Base-by-base conservation (phyloP, 495 filamentous ascomycete genomes). In the Trichoderma orchidacearum region DNA sequence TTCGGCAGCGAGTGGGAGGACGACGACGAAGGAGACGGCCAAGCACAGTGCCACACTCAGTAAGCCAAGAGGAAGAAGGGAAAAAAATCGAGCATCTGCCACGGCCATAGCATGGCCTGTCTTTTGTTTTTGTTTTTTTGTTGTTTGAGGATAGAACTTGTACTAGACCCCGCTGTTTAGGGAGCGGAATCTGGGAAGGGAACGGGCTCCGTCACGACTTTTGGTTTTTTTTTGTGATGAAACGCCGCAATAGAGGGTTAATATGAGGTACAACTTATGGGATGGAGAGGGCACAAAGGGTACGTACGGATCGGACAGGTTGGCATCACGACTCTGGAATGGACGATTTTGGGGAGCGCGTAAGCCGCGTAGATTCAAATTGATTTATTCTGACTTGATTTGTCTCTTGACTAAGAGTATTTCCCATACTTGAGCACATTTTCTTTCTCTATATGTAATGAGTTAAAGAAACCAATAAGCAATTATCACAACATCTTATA, bases 1-100 rank as follows among this genome's bases (percentile, higher is more conserved):
- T 86, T 79, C 17, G 84, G 79, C 11, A 82, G 78, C 30, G 86
- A 82, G 11, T 91, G 86, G 83, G 84, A 85, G 58, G 87, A 96
- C 60, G 89, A 91, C 1, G 87, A 74, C 3, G 74, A 73, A 17
- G 68, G 64, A 1, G 75, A 69, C 11, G 77, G 71, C 36, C 66
- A 68, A 38, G 70, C 84, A 32, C 92, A 97, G 72, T 97, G 92
- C 68, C 79, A 89, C 54, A 80, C 89, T 64, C 90, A 96, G 76
- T 97, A 85, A 80, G n/a, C n/a, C n/a, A n/a, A n/a, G n/a, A n/a
- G n/a, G n/a, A n/a, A 18, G 18, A 31, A 28, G 3, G 3, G 15
- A 51, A 13, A 30, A 30, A 23, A 28, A 15, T 27, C 34, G n/a
- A n/a, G n/a, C n/a, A 36, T 15, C 34, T 36, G 34, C 3, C 34